phyloP scores from a whole-genome alignment of 768 basidiomycete species.

The Rhizopogon vinicolor region DNA sequence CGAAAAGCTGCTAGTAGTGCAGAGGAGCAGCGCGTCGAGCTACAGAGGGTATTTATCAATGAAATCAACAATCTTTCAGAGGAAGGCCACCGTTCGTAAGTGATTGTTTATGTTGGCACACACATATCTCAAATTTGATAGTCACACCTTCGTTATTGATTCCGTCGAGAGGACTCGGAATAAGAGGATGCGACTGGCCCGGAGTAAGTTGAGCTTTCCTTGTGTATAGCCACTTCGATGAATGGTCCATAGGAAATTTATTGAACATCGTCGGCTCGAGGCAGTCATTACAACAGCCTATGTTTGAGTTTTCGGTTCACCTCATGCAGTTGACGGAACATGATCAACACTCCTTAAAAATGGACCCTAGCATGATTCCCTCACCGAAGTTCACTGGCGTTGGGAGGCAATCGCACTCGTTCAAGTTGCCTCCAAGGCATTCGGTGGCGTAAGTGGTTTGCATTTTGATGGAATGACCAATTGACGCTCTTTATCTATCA shows the following conservation, averaged over 20 bases:
- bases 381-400: constrained; percentile 12
- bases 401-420: constrained; percentile 5
- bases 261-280: constrained; percentile 10
- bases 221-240: background rate
- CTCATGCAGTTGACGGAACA: constrained; percentile 22
- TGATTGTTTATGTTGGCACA: background rate
- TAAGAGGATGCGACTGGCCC: background rate
- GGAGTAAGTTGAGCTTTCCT: background rate
- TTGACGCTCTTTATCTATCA: too few relatives aligned
- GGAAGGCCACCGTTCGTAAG: constrained; percentile 4
- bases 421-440: constrained; percentile 14
- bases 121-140: background rate
- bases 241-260: background rate
- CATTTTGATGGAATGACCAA: too few relatives aligned
- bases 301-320: constrained; percentile 17
- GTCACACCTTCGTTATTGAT: constrained; percentile 6
- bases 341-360: constrained; percentile 22
- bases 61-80: constrained; percentile 14
- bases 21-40: constrained; percentile 2
- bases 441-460: constrained; percentile 6
- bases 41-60: constrained; percentile 14
- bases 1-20: background rate
- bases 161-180: background rate
- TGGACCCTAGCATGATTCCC: constrained; percentile 16
- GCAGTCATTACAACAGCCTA: constrained; percentile 14